Evolutionary conservation across 2,329 filamentous ascomycete genomes (phyloP), one percentile per base, ranked within the genome.

Genomic region (Grosmannia penicillata): DNA sequence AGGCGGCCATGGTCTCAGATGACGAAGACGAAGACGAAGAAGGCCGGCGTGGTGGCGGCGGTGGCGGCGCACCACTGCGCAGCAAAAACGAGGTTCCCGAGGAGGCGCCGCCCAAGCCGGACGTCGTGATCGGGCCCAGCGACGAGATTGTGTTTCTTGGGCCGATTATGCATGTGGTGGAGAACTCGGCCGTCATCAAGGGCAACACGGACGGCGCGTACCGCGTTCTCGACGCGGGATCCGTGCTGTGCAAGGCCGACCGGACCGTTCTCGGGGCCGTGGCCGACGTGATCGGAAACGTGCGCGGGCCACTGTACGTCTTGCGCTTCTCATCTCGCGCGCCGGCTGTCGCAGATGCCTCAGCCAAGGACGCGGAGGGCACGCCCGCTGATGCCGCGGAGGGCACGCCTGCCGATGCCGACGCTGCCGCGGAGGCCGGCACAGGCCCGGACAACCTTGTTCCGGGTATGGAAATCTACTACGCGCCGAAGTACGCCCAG

Each of bases 271-370:
- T 95, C 38, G 91, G 87, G 19, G 78, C 73, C 15, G 72, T 96
- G n/a, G 70, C 77, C 5, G 89, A 96, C 51, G 82, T 84, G 6
- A 71, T 96, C 37, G 91, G 89, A 33, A 75, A 82, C 51, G 85
- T 95, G 4, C 72, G 85, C 45, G 78, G 85, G 48, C 91, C 91
- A 8, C 66, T 87, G 48, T 98, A 96, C 60, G 82, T 81, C 1
- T 72, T 95, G 9, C 72, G 75, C 27, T 93, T 93, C 54, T 68
- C 71, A 14, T 78, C 28, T 3, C 9, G 21, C 6, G 6, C 29
- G n/a, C n/a, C 23, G 33, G 6, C 33, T 26, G 23, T 15, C 6
- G 15, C 19, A n/a, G 8, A n/a, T n/a, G n/a, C n/a, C n/a, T n/a
- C n/a, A n/a, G n/a, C n/a, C n/a, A n/a, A 18, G 18, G 26, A 36